Evolutionary conservation across 805 yeast genomes (phyloP), one percentile per base, ranked within the genome.

Genomic region (Teunomyces pallodes): DNA sequence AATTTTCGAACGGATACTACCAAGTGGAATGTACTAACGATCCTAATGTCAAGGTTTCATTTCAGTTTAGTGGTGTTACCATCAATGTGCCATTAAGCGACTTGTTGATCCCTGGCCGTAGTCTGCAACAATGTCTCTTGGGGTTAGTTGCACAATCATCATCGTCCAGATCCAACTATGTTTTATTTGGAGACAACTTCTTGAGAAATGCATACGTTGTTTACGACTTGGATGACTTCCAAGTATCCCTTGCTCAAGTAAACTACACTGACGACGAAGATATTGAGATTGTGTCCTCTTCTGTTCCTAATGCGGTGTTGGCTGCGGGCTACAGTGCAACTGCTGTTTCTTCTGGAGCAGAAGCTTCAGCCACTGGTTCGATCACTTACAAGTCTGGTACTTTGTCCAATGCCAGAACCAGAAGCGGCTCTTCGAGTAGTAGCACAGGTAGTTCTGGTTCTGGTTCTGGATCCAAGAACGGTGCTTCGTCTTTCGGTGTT

Each of bases 131-230:
- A 33, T 62, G 67, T 43, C 51, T 36, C 49, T 52, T 61, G 45
- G 59, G 60, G 1, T 51, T 61, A 14, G 20, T 58, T 28, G 51
- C 47, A 13, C 58, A 54, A 43, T 14, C 41, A 3, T 5, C 26
- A 42, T 17, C 41, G 4, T 8, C 29, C 8, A 33, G 26, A n/a
- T 14, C 26, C 14, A 46, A 39, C 43, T 56, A 56, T 47, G 55
- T 68, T 13, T 72, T 83, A 46, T 69, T 87, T 32, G 94, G 94
- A 9, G 90, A 84, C 59, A 76, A 79, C 41, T 79, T 86, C 59
- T 65, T 87, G 53, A 72, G 87, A 46, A 75, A 79, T 48, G 83
- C 84, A 2, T 86, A 84, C 61, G 74, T 82, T 26, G 88, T 83
- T 12, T 83, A 77, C 62, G 86, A 86, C 62, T 65, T 83, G 45